A percentile compares a stretch with the other conserved stretches of the same genome.
Conservation (phyloP, 1,284 basidiomycete genomes). For the Cryptococcus jaspeensis region DNA sequence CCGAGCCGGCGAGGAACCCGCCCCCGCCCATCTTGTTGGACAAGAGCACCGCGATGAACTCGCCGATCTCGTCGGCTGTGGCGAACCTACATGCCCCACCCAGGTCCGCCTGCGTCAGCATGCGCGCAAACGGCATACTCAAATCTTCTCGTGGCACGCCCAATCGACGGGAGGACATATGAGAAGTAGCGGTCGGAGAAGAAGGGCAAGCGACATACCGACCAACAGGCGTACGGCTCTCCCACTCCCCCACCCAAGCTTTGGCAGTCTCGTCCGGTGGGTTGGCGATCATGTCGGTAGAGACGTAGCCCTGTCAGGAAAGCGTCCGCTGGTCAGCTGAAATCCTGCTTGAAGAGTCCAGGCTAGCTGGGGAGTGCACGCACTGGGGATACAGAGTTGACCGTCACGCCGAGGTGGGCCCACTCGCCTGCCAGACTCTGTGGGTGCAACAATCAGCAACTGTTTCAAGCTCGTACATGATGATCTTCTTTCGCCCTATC, state of each 20-base stretch:
- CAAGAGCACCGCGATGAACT: constrained; percentile 39
- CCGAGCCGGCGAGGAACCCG: constrained; percentile 47
- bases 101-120: too few relatives aligned
- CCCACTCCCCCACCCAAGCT: constrained; percentile 39
- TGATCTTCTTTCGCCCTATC: neutral
- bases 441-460: neutral
- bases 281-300: constrained; percentile 50
- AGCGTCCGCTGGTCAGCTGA: neutral
- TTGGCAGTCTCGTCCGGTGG: constrained; percentile 25
- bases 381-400: constrained; percentile 50
- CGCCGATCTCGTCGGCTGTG: constrained; percentile 40
- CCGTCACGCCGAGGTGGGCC: constrained; percentile 44
- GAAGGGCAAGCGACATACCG: constrained; percentile 17
- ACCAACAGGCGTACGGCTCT: constrained; percentile 40
- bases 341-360: neutral
- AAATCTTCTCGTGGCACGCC: neutral
- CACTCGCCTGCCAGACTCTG: constrained; percentile 50
- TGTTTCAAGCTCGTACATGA: neutral
- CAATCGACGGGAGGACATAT: neutral
- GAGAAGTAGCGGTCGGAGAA: neutral
- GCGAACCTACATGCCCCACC: constrained; percentile 47
- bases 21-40: constrained; percentile 29
- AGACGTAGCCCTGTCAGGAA: constrained; percentile 40
- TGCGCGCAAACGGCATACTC: neutral
- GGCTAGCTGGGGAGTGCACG: neutral